Evolutionary conservation across 106 monocot species (phyloP).

Genomic region (Amphibolis antarctica): DNA sequence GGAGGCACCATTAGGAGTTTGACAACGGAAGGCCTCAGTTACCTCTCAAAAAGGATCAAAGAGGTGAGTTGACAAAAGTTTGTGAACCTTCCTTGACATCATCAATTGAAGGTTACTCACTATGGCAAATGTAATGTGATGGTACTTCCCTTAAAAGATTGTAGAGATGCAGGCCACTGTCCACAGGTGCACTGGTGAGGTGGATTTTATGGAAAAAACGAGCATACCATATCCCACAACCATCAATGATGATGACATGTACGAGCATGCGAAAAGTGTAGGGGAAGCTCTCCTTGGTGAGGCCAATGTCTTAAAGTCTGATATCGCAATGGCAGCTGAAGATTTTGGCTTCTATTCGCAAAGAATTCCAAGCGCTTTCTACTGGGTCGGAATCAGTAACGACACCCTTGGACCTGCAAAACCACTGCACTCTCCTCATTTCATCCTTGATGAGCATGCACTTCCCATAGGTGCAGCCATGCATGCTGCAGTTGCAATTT

Average conservation of each 20-base stretch:
- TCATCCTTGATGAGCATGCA: constrained; percentile 20
- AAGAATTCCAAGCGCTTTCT: constrained; percentile 17
- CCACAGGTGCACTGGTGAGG: constrained; percentile 13
- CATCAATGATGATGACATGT: constrained; percentile 16
- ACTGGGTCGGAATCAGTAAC: constrained; percentile 18
- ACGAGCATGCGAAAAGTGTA: constrained; percentile 15
- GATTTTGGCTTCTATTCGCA: constrained; percentile 32
- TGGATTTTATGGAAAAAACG: constrained; percentile 16
- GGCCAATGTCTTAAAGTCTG: constrained; percentile 1
- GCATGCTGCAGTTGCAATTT: constrained; percentile 23
- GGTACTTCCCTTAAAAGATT: constrained; percentile 10
- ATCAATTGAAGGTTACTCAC: background rate
- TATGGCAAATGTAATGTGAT: background rate
- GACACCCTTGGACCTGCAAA: constrained; percentile 13
- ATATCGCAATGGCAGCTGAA: constrained; percentile 16
- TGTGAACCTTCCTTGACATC: background rate
- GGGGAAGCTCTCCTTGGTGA: constrained; percentile 16
- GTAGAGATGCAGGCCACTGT: constrained; percentile 13
- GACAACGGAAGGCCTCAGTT: constrained; percentile 37
- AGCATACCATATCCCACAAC: constrained; percentile 23
- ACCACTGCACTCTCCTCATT: constrained; percentile 20
- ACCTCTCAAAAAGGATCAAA: constrained; percentile 45
- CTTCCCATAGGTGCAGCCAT: constrained; percentile 21
- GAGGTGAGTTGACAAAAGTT: constrained; percentile 33
- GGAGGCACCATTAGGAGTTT: constrained; percentile 71